These are phyloP conservation scores for Rhytidiadelphus loreus DNA, from an alignment of 225 moss, liverwort and hornwort genomes.

Conservation along the genomic window DNA sequence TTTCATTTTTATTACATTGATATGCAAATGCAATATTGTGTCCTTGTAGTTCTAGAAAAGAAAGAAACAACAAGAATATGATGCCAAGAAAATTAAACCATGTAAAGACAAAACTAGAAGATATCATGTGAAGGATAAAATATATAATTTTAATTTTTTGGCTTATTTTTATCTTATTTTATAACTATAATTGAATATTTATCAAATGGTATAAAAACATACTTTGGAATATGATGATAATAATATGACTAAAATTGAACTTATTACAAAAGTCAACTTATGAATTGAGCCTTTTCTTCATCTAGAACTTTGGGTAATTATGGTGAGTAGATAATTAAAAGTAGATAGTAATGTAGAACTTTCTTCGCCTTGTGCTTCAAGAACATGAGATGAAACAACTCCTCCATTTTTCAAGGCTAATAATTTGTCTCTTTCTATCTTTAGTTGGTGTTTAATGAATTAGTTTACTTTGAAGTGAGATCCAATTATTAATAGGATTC, in stretches of 20 bases:
- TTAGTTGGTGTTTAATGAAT: no score
- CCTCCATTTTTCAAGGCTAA: not conserved
- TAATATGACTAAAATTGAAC: not conserved
- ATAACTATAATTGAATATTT: no score
- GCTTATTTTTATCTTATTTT: no score
- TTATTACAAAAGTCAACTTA: accelerated
- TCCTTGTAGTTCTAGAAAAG: accelerated
- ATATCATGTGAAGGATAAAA: not conserved
- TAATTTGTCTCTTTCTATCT: no score
- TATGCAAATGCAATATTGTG: not conserved
- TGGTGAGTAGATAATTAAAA: no score
- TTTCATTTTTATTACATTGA: no score
- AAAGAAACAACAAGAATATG: not conserved
- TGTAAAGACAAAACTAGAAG: no score
- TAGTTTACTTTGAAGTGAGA: not conserved
- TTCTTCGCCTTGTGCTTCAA: accelerated
- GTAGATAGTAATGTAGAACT: not conserved
- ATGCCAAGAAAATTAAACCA: no score
- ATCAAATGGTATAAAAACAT: not conserved
- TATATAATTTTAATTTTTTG: no score
- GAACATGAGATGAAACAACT: not conserved
- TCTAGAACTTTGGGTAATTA: not conserved
- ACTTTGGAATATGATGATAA: not conserved
- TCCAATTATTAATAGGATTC: not conserved
- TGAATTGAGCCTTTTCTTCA: accelerated